phyloP scores from a whole-genome alignment of 495 filamentous ascomycete species.

The Penicillium alfredii region DNA sequence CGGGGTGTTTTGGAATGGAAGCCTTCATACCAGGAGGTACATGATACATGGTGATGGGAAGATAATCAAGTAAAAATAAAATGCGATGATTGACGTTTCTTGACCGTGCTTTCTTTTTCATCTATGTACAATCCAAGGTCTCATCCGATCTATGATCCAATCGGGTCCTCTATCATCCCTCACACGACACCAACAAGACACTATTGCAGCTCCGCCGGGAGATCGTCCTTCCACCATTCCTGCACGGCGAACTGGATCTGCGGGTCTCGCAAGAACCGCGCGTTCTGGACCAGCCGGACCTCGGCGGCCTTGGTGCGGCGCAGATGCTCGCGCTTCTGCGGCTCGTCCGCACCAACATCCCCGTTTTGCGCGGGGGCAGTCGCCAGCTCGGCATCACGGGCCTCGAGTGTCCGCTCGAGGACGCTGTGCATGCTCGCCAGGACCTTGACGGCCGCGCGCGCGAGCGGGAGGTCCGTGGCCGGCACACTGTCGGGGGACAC shows the following conservation, averaged over 20 bases:
- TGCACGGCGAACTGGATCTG: slow-evolving; percentile 32
- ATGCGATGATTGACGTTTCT: slow-evolving; percentile 6
- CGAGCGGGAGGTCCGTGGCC: slow-evolving; percentile 68
- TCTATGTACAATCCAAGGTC: too few species aligned
- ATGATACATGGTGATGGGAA: too few species aligned
- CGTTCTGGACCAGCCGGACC: slow-evolving; percentile 69
- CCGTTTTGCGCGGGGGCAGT: slow-evolving; percentile 13
- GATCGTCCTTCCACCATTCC: slow-evolving; percentile 33
- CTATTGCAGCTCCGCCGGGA: slow-evolving; percentile 22
- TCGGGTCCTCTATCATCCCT: neutral
- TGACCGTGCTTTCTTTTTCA: neutral
- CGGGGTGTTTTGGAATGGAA: too few species aligned
- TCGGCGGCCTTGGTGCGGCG: slow-evolving; percentile 71
- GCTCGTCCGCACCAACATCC: slow-evolving; percentile 37
- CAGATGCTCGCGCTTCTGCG: slow-evolving; percentile 58
- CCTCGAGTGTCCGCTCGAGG: slow-evolving; percentile 66
- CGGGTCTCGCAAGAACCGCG: slow-evolving; percentile 59
- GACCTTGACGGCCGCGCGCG: slow-evolving; percentile 76
- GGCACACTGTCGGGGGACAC: slow-evolving; percentile 60
- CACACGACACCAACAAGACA: neutral
- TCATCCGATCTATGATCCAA: slow-evolving; percentile 4
- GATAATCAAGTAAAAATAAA: slow-evolving; percentile 6
- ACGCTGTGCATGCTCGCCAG: slow-evolving; percentile 90
- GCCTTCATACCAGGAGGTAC: too few species aligned
- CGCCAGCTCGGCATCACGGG: slow-evolving; percentile 52